Conservation (phyloP, 495 filamentous ascomycete species). For the Hyaloscypha variabilis region DNA sequence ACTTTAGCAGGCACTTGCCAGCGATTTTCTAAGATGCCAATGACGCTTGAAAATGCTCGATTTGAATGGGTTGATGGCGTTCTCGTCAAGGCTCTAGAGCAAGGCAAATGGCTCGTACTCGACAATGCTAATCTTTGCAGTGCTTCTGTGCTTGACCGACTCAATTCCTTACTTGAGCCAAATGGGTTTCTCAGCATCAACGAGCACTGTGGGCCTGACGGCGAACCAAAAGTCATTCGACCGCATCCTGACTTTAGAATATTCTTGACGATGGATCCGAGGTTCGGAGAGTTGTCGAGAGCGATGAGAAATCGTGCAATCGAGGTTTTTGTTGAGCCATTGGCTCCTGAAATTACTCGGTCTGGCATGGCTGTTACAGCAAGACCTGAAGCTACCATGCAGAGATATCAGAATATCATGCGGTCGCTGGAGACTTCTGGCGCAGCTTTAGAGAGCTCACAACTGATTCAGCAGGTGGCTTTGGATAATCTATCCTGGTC, state of each 20-base stretch:
- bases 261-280: conserved; percentile 92
- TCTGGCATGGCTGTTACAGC: neutral
- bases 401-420: conserved; percentile 17
- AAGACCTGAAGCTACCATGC: conserved; percentile 25
- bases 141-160: conserved; percentile 87
- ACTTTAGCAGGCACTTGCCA: conserved; percentile 25
- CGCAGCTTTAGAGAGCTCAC: conserved; percentile 23
- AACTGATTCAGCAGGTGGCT: conserved; percentile 14
- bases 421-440: conserved; percentile 24
- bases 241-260: conserved; percentile 89
- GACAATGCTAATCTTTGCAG: conserved; percentile 98
- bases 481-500: conserved; percentile 58
- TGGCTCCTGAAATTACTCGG: neutral
- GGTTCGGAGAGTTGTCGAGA: conserved; percentile 89
- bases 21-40: conserved; percentile 45
- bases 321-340: conserved; percentile 75
- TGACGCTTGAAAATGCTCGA: conserved; percentile 63
- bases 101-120: conserved; percentile 89
- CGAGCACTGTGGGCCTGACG: conserved; percentile 82
- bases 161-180: conserved; percentile 94
- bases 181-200: conserved; percentile 87
- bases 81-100: conserved; percentile 81
- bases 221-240: conserved; percentile 75
- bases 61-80: conserved; percentile 98
- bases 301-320: conserved; percentile 96